Base-by-base conservation (phyloP, 768 basidiomycete genomes). In the Russula dissimulans region DNA sequence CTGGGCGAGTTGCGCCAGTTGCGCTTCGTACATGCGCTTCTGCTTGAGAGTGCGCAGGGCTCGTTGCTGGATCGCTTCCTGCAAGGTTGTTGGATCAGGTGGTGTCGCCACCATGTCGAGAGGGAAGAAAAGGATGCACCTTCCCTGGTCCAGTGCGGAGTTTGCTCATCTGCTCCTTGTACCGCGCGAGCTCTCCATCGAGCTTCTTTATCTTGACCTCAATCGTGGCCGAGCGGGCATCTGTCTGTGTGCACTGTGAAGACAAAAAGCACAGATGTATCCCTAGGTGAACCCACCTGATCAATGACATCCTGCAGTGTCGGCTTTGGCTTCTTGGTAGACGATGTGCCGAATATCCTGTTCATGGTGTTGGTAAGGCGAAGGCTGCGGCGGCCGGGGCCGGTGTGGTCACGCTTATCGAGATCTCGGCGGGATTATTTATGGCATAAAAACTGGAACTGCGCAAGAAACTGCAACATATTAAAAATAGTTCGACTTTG, bases 121-220 rank as follows among this genome's bases (percentile, higher is more conserved):
- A 5, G 32, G 22, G 32, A 36, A 53, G 34, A 26, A 26, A 38
- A 54, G 31, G 15, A 26, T 75, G 52, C 66, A 95, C 95, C 84
- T 97, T 99, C 54, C 95, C 95, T 29, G 97, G 94, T 0, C 97
- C 97, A 65, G 86, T 87, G 26, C 92, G 79, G 70, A 99, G 78
- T 74, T 92, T 95, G 67, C 84, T 81, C 90, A 99, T 91, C 75
- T 98, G 97, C 56, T 95, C 92, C 73, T 94, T 93, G 77, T 97
- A 97, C 42, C 89, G 79, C 50, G 77, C 79, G 18, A 99, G 81
- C 70, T 99, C 97, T 5, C 86, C 95, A 68, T 98, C 95, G 32
- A 99, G 81, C 72, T 98, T 99, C 76, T 87, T 89, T 67, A 99
- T 78, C 78, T 98, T 99, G 71, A 97, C 95, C 71, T 99, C 94